phyloP scores from a whole-genome alignment of 2,329 filamentous ascomycete species.

The Colletotrichum falcatum region DNA sequence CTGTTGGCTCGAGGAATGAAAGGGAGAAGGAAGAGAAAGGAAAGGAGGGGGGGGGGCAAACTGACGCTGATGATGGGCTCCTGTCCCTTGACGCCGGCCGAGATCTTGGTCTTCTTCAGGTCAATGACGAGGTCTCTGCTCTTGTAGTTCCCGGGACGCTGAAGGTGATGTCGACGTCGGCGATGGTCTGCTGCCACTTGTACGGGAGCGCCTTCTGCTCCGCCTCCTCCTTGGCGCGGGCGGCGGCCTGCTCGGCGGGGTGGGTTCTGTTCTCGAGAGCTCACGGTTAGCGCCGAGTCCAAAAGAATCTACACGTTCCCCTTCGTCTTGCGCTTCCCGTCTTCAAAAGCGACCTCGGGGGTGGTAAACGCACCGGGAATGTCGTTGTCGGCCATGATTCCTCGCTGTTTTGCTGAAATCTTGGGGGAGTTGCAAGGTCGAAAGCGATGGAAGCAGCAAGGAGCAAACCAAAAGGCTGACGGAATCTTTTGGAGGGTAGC shows the following conservation, averaged over 20 bases:
- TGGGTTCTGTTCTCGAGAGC: conserved; percentile 62
- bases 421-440: conserved; percentile 24
- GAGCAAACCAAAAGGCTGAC: conserved; percentile 25
- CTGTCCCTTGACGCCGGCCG: conserved; percentile 89
- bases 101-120: conserved; percentile 81
- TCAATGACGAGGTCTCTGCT: conserved; percentile 85
- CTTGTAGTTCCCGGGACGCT: conserved; percentile 86
- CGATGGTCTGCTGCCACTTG: conserved; percentile 96
- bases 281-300: conserved; percentile 42
- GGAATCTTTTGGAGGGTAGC: conserved; percentile 43
- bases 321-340: no score
- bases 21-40: not conserved
- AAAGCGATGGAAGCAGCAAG: conserved; percentile 43
- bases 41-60: conserved; percentile 13
- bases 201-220: conserved; percentile 95
- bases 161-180: conserved; percentile 84
- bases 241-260: conserved; percentile 68
- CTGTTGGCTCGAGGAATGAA: no score
- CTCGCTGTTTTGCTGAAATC: conserved; percentile 32
- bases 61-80: conserved; percentile 83
- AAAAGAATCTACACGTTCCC: not conserved
- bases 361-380: conserved; percentile 44
- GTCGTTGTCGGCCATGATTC: conserved; percentile 58
- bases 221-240: conserved; percentile 78
- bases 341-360: not conserved